These are phyloP conservation scores for Cyclotella atomus DNA, from an alignment of 108 stramenopile genomes.

Conservation along the genomic window DNA sequence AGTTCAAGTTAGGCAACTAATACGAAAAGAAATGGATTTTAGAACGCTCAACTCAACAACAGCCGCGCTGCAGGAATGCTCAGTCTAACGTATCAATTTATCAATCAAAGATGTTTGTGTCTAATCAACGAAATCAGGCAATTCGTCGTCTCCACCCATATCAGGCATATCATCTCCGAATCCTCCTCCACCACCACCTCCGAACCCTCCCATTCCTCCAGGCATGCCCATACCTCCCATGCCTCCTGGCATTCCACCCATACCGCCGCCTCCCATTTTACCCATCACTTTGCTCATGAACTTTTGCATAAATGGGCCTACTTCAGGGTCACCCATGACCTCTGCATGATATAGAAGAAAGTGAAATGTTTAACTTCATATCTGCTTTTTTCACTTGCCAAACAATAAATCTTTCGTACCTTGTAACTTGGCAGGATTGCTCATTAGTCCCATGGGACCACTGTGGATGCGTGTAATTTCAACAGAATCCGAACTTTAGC, in stretches of 20 bases:
- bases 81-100: too few species aligned
- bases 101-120: too few species aligned
- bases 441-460: conserved; percentile 76
- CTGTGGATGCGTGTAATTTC: too few species aligned
- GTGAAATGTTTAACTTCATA: too few species aligned
- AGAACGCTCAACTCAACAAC: too few species aligned
- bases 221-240: too few species aligned
- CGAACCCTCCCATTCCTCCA: conserved; percentile 47
- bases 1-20: too few species aligned
- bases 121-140: conserved; percentile 80
- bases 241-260: conserved; percentile 44
- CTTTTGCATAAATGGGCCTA: conserved; percentile 87
- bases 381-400: too few species aligned
- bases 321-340: conserved; percentile 90
- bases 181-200: conserved; percentile 47
- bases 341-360: conserved; percentile 25
- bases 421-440: conserved; percentile 82
- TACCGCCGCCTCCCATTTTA: conserved; percentile 38
- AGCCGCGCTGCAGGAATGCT: too few species aligned
- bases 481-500: too few species aligned
- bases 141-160: conserved; percentile 57
- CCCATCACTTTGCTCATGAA: conserved; percentile 78
- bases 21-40: too few species aligned
- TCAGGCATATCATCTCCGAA: conserved; percentile 47
- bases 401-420: conserved; percentile 12